These are phyloP conservation scores for Geosmithia morbida DNA, from an alignment of 2,329 filamentous ascomycete genomes.

Conservation along the genomic window DNA sequence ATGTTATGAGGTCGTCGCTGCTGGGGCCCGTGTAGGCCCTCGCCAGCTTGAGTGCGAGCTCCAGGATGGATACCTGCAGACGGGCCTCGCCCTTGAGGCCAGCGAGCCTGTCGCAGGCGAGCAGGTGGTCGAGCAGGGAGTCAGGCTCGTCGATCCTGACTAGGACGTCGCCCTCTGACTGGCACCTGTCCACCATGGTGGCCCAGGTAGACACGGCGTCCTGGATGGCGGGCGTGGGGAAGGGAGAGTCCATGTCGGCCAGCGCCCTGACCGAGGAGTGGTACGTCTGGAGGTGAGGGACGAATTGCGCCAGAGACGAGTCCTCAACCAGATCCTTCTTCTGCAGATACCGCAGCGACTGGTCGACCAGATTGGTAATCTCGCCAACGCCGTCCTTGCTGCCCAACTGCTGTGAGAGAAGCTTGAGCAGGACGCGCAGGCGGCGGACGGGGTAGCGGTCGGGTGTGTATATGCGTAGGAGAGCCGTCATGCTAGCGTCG, in stretches of 20 bases:
- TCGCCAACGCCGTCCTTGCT: constrained; percentile 21
- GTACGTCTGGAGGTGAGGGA: constrained; percentile 33
- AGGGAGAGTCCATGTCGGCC: constrained; percentile 15
- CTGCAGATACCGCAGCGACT: constrained; percentile 19
- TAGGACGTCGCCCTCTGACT: constrained; percentile 24
- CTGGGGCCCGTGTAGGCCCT: constrained; percentile 16
- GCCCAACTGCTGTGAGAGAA: constrained; percentile 34
- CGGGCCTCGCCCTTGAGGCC: constrained; percentile 33
- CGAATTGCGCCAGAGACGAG: constrained; percentile 22
- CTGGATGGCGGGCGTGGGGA: constrained; percentile 16
- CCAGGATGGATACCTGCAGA: constrained; percentile 21
- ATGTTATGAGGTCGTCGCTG: constrained; percentile 25
- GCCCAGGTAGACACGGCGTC: constrained; percentile 29
- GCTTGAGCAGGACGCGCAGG: constrained; percentile 32
- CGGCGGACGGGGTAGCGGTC: constrained; percentile 37
- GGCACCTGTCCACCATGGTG: constrained; percentile 20
- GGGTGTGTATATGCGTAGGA: constrained; percentile 33
- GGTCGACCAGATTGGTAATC: constrained; percentile 23
- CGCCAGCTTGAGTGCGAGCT: constrained; percentile 17
- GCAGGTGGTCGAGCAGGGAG: constrained; percentile 32
- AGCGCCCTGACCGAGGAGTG: constrained; percentile 29
- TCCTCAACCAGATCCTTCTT: constrained; percentile 28
- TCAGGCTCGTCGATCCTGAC: constrained; percentile 32
- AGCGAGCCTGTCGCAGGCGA: constrained; percentile 34
- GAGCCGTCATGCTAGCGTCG: constrained; percentile 27